Evolutionary conservation across 2,329 filamentous ascomycete species (phyloP).

Genomic region (Cordyceps cateniannulata): DNA sequence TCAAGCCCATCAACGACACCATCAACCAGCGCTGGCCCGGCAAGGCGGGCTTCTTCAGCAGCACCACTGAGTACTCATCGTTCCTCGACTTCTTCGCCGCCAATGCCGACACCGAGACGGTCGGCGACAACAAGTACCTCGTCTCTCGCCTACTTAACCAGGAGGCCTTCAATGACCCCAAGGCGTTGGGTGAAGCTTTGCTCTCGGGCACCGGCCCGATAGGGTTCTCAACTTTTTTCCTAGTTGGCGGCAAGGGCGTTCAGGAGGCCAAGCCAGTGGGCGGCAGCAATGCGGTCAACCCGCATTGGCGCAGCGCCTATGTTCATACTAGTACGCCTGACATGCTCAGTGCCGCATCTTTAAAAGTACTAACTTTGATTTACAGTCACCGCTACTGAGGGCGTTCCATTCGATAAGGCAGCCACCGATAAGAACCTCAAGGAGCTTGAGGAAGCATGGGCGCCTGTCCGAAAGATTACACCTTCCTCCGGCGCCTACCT

Average conservation of each 20-base stretch:
- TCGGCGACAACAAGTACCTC: slow-evolving; percentile 29
- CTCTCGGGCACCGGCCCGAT: slow-evolving; percentile 25
- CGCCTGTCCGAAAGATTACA: slow-evolving; percentile 32
- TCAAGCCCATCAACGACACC: slow-evolving; percentile 31
- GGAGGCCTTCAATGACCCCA: slow-evolving; percentile 28
- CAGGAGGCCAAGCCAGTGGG: slow-evolving; percentile 36
- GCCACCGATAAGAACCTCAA: slow-evolving; percentile 22
- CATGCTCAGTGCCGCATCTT: not conserved
- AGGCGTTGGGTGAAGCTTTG: slow-evolving; percentile 30
- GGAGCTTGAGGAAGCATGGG: slow-evolving; percentile 21
- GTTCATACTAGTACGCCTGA: slow-evolving; percentile 27
- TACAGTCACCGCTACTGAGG: slow-evolving; percentile 22
- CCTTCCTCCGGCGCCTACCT: slow-evolving; percentile 37
- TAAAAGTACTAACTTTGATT: not conserved
- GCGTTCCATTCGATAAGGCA: slow-evolving; percentile 27
- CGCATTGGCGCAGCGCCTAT: slow-evolving; percentile 39
- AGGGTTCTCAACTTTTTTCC: slow-evolving; percentile 26
- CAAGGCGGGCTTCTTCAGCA: slow-evolving; percentile 15
- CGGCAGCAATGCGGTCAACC: slow-evolving; percentile 37
- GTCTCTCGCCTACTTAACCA: slow-evolving; percentile 39
- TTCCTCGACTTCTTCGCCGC: slow-evolving; percentile 33
- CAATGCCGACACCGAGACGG: slow-evolving; percentile 28
- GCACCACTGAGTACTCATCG: slow-evolving; percentile 21
- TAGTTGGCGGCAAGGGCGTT: slow-evolving; percentile 40
- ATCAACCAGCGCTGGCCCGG: slow-evolving; percentile 31